Evolutionary conservation across 2,329 filamentous ascomycete genomes (phyloP), one percentile per base, ranked within the genome.

Genomic region (Diaporthe australafricana): DNA sequence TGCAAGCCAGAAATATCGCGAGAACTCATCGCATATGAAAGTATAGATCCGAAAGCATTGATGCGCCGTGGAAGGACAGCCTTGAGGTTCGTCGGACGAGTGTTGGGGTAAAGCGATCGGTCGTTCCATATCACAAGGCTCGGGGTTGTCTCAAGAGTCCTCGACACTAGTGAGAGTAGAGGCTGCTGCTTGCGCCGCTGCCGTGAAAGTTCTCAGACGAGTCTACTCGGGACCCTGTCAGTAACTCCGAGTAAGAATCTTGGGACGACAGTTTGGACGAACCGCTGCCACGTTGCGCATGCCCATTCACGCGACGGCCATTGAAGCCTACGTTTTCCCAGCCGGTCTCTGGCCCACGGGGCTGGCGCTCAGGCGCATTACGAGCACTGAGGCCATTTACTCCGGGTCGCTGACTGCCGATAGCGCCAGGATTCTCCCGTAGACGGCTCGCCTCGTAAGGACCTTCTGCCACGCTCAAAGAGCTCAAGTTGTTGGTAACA

Each of bases 381-480:
- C 84, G 82, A 70, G 77, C 80, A 68, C 78, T 84, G 65, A 79
- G 78, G 32, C 84, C 83, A 72, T 84, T 87, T 17, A 87, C 83
- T 17, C 86, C 82, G 9, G 89, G 89, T 56, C 90, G 86, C 79
- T 92, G 90, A 81, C 90, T 92, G 67, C 90, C 90, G 67, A 92
- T 92, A 14, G 90, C 89, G 6, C 90, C 90, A 11, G 88, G 88
- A 0, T 86, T 85, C 72, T 85, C 87, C 27, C 88, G 81, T 78
- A 82, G 73, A 74, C 82, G 78, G 77, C 82, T 77, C 76, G 84
- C 78, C 73, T 90, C 88, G 62, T 84, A 88, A 1, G 84, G 81
- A 25, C 87, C 86, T 25, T 73, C 72, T n/a, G 72, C 72, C 40
- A 91, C 81, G 73, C 83, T 87, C 75, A 91, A 80, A 22, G 84